Evolutionary conservation across 2,329 filamentous ascomycete species (phyloP), one percentile per base, ranked within the genome.

Genomic region (Pseudocercospora crystallina): DNA sequence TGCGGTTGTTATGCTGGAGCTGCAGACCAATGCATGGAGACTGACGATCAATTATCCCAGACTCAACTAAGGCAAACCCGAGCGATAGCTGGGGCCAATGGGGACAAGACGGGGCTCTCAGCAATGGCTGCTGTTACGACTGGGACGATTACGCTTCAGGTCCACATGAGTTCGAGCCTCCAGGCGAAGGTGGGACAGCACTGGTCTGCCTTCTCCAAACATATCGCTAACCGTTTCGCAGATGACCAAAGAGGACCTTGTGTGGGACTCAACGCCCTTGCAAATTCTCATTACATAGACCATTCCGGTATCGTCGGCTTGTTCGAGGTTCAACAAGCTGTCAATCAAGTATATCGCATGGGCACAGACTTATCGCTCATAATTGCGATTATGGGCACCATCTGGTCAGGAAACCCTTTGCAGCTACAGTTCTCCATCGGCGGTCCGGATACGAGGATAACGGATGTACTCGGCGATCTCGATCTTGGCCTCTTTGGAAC

Each of bases 231-330:
- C 26, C 17, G 7, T 32, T 7, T 33, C 14, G 20, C 40, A 44
- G 34, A 17, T 34, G 41, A 39, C 5, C 47, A 50, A 26, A 41
- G 47, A 34, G 47, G 47, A 8, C 34, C 26, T 26, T 50, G 47
- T 11, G 13, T 33, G 9, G 41, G 35, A 7, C 15, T 40, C 5
- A 50, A 50, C 30, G 32, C 37, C 5, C 26, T 50, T 10, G 34
- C 47, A 13, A 50, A 50, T 11, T 36, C 44, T 26, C 13, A 33
- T 14, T 20, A 44, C 13, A 33, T 50, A 14, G 20, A 32, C 36
- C 41, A 34, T 26, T 38, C 47, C 10, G 47, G 47, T 1, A 37
- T 50, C n/a, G 41, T 38, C 3, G 29, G 15, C n/a, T 35, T 45
- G n/a, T 17, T 17, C n/a, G 41, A 45, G 29, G 26, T 45, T 8